Conservation (phyloP, 768 basidiomycete genomes). For the Serendipita sp. region DNA sequence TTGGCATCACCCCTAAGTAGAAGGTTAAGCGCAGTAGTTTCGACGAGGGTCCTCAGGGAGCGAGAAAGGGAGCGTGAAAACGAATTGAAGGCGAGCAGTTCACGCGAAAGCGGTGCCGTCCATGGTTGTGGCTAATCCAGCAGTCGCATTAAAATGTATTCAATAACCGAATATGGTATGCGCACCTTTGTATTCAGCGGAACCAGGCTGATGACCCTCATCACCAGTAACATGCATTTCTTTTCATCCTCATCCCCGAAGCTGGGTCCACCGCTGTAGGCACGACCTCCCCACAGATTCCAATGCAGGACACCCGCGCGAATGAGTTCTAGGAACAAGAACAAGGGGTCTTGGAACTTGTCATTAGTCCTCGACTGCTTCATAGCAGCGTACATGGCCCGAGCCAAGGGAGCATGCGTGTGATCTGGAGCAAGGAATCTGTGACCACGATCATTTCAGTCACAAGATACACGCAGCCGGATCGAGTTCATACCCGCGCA, state of each 20-base stretch:
- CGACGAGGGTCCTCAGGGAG: constrained; percentile 76
- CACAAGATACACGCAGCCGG: too few relatives aligned
- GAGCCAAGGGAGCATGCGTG: constrained; percentile 74
- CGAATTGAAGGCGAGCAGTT: constrained; percentile 94
- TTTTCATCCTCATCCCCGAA: constrained; percentile 92
- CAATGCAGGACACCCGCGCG: constrained; percentile 96
- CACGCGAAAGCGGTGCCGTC: constrained; percentile 92
- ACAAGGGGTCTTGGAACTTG: constrained; percentile 96
- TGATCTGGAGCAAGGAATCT: constrained; percentile 86
- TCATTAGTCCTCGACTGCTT: constrained; percentile 73
- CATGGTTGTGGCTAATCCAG: constrained; percentile 61
- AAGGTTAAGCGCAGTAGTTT: constrained; percentile 87
- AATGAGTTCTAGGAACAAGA: constrained; percentile 87
- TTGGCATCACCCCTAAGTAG: constrained; percentile 78
- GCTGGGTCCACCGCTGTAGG: constrained; percentile 88
- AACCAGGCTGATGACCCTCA: constrained; percentile 91
- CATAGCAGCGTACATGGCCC: constrained; percentile 79
- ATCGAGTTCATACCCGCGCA: constrained; percentile 82
- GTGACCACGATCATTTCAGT: too few relatives aligned
- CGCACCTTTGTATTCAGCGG: constrained; percentile 83
- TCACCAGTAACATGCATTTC: constrained; percentile 85
- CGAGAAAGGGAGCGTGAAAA: constrained; percentile 87
- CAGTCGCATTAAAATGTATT: constrained; percentile 7
- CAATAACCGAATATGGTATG: constrained; percentile 9
- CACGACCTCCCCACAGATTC: constrained; percentile 72